A percentile compares a stretch with the other conserved stretches of the same genome.
These are phyloP conservation scores for Jamesozyma spencerorum DNA, from an alignment of 805 yeast species.

Conservation along the genomic window DNA sequence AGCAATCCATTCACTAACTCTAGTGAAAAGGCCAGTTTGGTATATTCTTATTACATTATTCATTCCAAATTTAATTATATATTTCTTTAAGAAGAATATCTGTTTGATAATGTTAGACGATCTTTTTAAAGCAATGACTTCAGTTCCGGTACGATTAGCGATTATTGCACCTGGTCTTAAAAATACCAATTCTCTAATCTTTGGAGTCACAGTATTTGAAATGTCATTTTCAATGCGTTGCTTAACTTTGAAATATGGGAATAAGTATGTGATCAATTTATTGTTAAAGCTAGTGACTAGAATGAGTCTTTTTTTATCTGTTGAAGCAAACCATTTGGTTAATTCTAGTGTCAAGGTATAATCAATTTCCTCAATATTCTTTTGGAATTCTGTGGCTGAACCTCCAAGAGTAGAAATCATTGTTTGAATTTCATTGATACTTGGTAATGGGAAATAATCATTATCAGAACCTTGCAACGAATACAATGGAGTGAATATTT, in stretches of 20 bases:
- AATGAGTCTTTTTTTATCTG: slow-evolving; percentile 12
- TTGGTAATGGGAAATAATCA: not conserved
- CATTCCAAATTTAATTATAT: not conserved
- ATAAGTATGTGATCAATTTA: slow-evolving; percentile 9
- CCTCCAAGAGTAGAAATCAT: slow-evolving; percentile 17
- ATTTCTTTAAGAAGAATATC: not conserved
- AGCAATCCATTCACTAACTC: slow-evolving; percentile 16
- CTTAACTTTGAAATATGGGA: slow-evolving; percentile 18
- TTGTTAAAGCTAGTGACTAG: slow-evolving; percentile 21
- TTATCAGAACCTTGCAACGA: not conserved
- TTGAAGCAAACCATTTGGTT: slow-evolving; percentile 8
- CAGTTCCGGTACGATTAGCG: not conserved
- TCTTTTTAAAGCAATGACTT: not conserved
- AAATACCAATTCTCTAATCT: slow-evolving; percentile 10
- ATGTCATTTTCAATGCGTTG: slow-evolving; percentile 15
- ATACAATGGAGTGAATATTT: not conserved
- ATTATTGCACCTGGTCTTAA: slow-evolving; percentile 19
- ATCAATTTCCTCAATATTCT: slow-evolving; percentile 13
- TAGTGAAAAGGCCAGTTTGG: slow-evolving; percentile 11
- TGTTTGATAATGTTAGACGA: not conserved
- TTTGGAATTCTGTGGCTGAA: slow-evolving; percentile 5
- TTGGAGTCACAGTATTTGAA: slow-evolving; percentile 5
- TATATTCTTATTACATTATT: not conserved
- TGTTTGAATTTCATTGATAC: slow-evolving; percentile 6
- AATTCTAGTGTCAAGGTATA: slow-evolving; percentile 14